A percentile compares a stretch with the other conserved stretches of the same genome.
These are phyloP conservation scores for Trypanosoma platydactyli DNA, from an alignment of 208 protist species.

Conservation along the genomic window DNA sequence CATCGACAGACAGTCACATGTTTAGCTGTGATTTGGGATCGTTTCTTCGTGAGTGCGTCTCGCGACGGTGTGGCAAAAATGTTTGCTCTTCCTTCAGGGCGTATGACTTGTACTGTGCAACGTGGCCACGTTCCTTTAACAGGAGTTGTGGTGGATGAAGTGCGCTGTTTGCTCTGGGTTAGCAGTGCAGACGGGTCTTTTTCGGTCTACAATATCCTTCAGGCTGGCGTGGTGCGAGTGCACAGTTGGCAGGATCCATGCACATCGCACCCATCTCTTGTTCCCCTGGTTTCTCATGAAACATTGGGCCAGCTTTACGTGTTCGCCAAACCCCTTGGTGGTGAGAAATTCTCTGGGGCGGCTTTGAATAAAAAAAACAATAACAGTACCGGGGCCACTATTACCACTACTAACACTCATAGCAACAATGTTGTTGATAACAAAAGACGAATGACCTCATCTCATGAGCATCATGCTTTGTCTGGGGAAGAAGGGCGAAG, in stretches of 20 bases:
- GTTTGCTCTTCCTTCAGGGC: conserved; percentile 62
- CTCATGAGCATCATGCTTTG: too few species aligned
- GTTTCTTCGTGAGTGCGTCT: conserved; percentile 54
- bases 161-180: conserved; percentile 36
- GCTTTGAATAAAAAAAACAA: not conserved
- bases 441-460: too few species aligned
- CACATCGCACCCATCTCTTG: conserved; percentile 14
- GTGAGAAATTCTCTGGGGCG: not conserved
- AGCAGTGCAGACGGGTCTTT: conserved; percentile 54
- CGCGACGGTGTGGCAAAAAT: conserved; percentile 66
- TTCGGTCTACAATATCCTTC: conserved; percentile 41
- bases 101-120: conserved; percentile 39
- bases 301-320: conserved; percentile 16
- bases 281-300: not conserved
- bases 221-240: not conserved
- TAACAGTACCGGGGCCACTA: not conserved
- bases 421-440: too few species aligned
- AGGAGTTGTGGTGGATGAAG: conserved; percentile 45
- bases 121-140: conserved; percentile 49
- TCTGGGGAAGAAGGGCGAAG: too few species aligned
- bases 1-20: conserved; percentile 51
- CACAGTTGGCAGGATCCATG: conserved; percentile 23
- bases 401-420: too few species aligned
- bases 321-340: not conserved
- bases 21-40: conserved; percentile 55